Conservation (phyloP, 2,329 filamentous ascomycete species). For the Colletotrichum sp. region DNA sequence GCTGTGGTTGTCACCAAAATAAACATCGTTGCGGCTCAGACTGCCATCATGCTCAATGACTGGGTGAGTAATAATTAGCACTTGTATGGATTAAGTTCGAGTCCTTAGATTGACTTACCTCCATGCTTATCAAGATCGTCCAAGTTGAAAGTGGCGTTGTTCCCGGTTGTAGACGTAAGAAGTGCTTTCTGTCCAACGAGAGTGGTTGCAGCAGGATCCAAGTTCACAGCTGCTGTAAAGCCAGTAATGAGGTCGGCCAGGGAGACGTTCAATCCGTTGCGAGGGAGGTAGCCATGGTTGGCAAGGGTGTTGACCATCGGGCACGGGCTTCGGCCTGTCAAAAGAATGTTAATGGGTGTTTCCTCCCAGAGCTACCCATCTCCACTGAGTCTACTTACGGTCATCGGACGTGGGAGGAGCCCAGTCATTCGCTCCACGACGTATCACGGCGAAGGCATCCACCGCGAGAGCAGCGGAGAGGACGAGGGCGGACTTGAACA, state of each 20-base stretch:
- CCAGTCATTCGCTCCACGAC: slow-evolving; percentile 5
- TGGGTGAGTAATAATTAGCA: background rate
- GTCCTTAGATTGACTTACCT: slow-evolving; percentile 4
- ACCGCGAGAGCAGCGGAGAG: background rate
- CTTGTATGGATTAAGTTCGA: background rate
- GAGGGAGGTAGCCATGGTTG: slow-evolving; percentile 27
- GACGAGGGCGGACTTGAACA: background rate
- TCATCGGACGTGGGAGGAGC: slow-evolving; percentile 5
- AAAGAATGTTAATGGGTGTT: background rate
- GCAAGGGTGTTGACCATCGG: slow-evolving; percentile 29
- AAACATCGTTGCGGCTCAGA: slow-evolving; percentile 31
- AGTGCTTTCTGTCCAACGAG: slow-evolving; percentile 18
- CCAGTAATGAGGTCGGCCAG: slow-evolving; percentile 16
- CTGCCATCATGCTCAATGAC: slow-evolving; percentile 40
- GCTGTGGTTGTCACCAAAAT: slow-evolving; percentile 33
- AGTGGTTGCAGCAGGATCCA: slow-evolving; percentile 20
- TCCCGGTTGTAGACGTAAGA: slow-evolving; percentile 31
- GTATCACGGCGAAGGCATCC: slow-evolving; percentile 1
- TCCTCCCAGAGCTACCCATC: too few relatives aligned
- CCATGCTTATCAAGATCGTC: slow-evolving; percentile 31
- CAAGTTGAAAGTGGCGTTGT: slow-evolving; percentile 30
- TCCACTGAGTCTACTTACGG: background rate
- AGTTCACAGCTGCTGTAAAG: slow-evolving; percentile 22
- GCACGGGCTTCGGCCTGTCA: slow-evolving; percentile 24
- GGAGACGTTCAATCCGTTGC: slow-evolving; percentile 19